Evolutionary conservation across 2,329 filamentous ascomycete genomes (phyloP), one percentile per base, ranked within the genome.

Genomic region (Dactylellina haptotyla): DNA sequence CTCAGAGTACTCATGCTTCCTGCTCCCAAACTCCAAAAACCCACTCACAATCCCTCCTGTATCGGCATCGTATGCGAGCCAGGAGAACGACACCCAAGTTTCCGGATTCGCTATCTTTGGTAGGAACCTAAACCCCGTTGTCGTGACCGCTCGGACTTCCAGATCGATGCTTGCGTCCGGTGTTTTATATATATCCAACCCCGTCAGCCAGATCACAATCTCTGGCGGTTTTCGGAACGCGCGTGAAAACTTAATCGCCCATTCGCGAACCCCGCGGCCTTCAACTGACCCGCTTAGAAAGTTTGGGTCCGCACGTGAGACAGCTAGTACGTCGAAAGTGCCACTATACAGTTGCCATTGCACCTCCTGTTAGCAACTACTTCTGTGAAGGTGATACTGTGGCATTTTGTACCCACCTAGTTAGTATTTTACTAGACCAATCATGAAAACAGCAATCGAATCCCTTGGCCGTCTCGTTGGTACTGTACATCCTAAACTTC

Each of bases 371-470:
- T 4, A 23, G 18, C n/a, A 3, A 4, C 18, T 23, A 4, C 14
- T 62, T 53, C 3, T 25, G 51, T 16, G 32, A 14, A 8, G 20
- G 25, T 30, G 30, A 51, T 10, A 32, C 12, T n/a, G n/a, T n/a
- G 14, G n/a, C 6, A 30, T 28, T 28, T 16, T 43, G 9, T 41
- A n/a, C 30, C n/a, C n/a, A 72, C 67, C 53, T 56, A n/a, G 51
- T 72, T n/a, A 72, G 53, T 8, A 18, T 48, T 46, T 28, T 56
- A 28, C 8, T 53, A 6, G 67, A 72, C 67, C 67, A 72, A 18
- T 72, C 67, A 30, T 72, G 67, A 25, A 72, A 72, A 61, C 67
- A 72, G 20, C 67, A 72, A 37, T 72, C 67, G 16, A 72, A 72
- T 10, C 67, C 67, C 18, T 41, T 72, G 3, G 53, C 51, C 1